Percentiles rank a stretch among this genome's conserved stretches.
Conservation (phyloP, 2,329 filamentous ascomycete species). For the Aquanectria penicillioides region DNA sequence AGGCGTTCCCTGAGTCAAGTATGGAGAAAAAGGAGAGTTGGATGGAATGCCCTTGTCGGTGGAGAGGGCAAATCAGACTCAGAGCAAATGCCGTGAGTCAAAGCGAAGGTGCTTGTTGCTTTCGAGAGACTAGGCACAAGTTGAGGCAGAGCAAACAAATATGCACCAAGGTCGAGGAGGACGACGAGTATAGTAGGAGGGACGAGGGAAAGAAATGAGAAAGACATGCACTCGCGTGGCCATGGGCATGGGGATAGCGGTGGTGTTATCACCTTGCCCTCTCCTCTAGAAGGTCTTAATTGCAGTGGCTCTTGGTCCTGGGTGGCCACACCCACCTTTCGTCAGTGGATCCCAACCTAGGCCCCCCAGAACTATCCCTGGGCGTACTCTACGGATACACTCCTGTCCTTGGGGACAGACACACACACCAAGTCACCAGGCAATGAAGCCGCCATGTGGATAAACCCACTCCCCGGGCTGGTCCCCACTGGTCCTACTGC, state of each 20-base stretch:
- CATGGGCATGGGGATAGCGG: slow-evolving; percentile 41
- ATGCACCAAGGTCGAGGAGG: slow-evolving; percentile 1
- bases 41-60: slow-evolving; percentile 16
- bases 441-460: not conserved
- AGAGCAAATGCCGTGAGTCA: not conserved
- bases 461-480: slow-evolving; percentile 20
- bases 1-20: slow-evolving; percentile 16
- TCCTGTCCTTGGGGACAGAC: not conserved
- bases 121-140: not conserved
- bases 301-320: slow-evolving; percentile 30
- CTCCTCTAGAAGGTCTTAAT: slow-evolving; percentile 28
- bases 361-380: slow-evolving; percentile 21
- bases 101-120: not conserved
- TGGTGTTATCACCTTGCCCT: slow-evolving; percentile 43
- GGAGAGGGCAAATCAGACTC: slow-evolving; percentile 4
- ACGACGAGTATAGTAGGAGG: slow-evolving; percentile 23
- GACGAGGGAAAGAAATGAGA: slow-evolving; percentile 30
- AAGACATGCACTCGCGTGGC: slow-evolving; percentile 29
- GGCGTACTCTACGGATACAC: slow-evolving; percentile 8
- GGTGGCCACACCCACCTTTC: slow-evolving; percentile 41
- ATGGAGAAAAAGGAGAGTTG: slow-evolving; percentile 6
- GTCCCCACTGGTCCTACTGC: slow-evolving; percentile 8
- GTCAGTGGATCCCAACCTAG: slow-evolving; percentile 13
- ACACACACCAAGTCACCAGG: slow-evolving; percentile 5
- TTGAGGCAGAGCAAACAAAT: not conserved